phyloP scores from a whole-genome alignment of 371 early-diverging fungal species.

The Apophysomyces ossiformis region DNA sequence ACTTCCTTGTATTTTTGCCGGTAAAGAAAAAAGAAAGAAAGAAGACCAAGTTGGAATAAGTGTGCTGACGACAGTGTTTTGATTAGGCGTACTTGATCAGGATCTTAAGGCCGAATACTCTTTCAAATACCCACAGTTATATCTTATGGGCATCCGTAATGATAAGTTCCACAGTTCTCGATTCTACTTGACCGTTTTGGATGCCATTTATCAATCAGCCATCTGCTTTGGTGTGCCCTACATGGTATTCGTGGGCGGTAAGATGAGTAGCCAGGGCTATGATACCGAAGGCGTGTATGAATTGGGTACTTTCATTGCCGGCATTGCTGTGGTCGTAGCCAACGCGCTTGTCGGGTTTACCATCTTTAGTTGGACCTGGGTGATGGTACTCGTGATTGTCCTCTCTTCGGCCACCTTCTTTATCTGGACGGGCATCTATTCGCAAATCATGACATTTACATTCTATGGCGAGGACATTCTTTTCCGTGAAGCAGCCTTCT shows the following conservation, averaged over 20 bases:
- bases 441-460: slow-evolving; percentile 40
- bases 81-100: slow-evolving; percentile 83
- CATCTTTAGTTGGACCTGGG: slow-evolving; percentile 83
- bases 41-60: background rate
- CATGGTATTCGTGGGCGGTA: slow-evolving; percentile 54
- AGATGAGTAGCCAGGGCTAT: slow-evolving; percentile 57
- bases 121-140: slow-evolving; percentile 84
- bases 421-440: slow-evolving; percentile 61
- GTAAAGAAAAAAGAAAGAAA: slow-evolving; percentile 17
- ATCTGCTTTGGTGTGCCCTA: slow-evolving; percentile 80
- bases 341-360: slow-evolving; percentile 86
- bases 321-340: slow-evolving; percentile 76
- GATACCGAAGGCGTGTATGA: slow-evolving; percentile 71
- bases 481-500: slow-evolving; percentile 59
- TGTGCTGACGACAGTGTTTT: background rate
- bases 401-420: slow-evolving; percentile 59
- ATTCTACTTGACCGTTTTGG: slow-evolving; percentile 84
- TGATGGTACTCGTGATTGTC: slow-evolving; percentile 63
- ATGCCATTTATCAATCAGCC: slow-evolving; percentile 90
- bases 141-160: slow-evolving; percentile 86
- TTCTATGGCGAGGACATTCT: slow-evolving; percentile 58
- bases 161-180: slow-evolving; percentile 79
- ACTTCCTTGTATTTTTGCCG: slow-evolving; percentile 70
- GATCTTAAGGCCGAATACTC: slow-evolving; percentile 82
- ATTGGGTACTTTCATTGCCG: slow-evolving; percentile 83